Conservation (phyloP, 2,329 filamentous ascomycete species). For the Aspergillus proliferans region DNA sequence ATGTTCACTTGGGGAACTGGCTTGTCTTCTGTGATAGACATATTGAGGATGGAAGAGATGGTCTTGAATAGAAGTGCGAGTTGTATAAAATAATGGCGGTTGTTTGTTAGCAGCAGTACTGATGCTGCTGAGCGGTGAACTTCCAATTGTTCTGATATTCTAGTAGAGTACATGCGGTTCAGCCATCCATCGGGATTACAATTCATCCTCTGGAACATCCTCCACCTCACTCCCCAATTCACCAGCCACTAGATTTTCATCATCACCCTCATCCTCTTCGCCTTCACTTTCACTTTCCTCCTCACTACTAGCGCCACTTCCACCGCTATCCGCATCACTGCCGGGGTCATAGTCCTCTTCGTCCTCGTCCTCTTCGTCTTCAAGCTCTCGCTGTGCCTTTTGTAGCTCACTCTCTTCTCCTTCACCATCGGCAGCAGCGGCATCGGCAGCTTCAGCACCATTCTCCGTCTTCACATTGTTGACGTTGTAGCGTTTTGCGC, state of each 20-base stretch:
- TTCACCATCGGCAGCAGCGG: slow-evolving; percentile 41
- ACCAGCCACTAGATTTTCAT: slow-evolving; percentile 32
- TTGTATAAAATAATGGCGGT: no score
- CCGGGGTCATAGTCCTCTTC: slow-evolving; percentile 48
- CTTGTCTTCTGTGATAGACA: background rate
- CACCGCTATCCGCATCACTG: slow-evolving; percentile 44
- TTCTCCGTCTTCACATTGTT: slow-evolving; percentile 36
- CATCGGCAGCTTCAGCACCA: slow-evolving; percentile 14
- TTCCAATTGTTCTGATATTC: no score
- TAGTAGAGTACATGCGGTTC: background rate
- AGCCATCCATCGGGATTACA: slow-evolving; percentile 4
- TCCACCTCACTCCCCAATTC: slow-evolving; percentile 42
- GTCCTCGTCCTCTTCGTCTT: slow-evolving; percentile 43
- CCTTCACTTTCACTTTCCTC: slow-evolving; percentile 31
- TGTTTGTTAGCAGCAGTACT: no score
- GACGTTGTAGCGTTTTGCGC: slow-evolving; percentile 55
- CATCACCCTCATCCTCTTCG: slow-evolving; percentile 25
- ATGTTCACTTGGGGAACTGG: background rate
- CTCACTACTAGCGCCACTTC: slow-evolving; percentile 40
- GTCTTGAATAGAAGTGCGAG: background rate
- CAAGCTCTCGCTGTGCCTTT: slow-evolving; percentile 52
- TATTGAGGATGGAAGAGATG: background rate
- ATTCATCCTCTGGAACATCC: slow-evolving; percentile 29
- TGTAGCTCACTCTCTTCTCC: slow-evolving; percentile 48
- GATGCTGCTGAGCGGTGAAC: no score